phyloP scores from a whole-genome alignment of 169 alveolate species.

The Babesia ovis region DNA sequence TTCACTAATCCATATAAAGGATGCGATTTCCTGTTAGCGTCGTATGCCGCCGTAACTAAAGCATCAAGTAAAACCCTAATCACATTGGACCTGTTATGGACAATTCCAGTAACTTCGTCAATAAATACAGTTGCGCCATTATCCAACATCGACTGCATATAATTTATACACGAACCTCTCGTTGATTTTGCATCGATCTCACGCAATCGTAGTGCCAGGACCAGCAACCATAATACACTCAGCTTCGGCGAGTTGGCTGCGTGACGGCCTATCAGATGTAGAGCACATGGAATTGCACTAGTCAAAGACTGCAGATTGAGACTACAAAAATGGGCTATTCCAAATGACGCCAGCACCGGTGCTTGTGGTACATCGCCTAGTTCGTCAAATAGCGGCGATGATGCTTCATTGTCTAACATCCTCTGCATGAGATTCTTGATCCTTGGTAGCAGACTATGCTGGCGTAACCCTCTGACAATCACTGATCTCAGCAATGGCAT shows the following conservation, averaged over 20 bases:
- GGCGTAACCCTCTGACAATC: slow-evolving; percentile 5
- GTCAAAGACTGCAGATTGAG: slow-evolving; percentile 6
- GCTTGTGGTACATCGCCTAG: not conserved
- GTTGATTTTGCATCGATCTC: not conserved
- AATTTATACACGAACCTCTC: not conserved
- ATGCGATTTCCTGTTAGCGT: not conserved
- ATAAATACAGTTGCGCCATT: not conserved
- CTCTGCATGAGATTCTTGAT: slow-evolving; percentile 5
- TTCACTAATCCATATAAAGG: slow-evolving; percentile 13
- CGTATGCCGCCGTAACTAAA: not conserved
- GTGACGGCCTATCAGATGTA: slow-evolving; percentile 16
- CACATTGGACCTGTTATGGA: slow-evolving; percentile 4
- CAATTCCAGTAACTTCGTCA: not conserved
- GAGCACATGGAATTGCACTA: slow-evolving; percentile 9
- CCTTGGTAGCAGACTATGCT: not conserved
- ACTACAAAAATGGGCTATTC: slow-evolving; percentile 1
- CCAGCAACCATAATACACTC: slow-evolving; percentile 4
- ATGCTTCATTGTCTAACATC: slow-evolving; percentile 7
- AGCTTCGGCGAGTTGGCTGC: not conserved
- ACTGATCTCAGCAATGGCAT: not conserved
- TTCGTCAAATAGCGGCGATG: slow-evolving; percentile 9
- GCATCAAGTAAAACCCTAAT: slow-evolving; percentile 12
- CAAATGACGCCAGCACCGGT: not conserved
- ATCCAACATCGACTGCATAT: not conserved
- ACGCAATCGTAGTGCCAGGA: not conserved